A percentile compares a stretch with the other conserved stretches of the same genome.
Conservation (phyloP, 192 early-diverging fungal species). For the Coemansia sp. region DNA sequence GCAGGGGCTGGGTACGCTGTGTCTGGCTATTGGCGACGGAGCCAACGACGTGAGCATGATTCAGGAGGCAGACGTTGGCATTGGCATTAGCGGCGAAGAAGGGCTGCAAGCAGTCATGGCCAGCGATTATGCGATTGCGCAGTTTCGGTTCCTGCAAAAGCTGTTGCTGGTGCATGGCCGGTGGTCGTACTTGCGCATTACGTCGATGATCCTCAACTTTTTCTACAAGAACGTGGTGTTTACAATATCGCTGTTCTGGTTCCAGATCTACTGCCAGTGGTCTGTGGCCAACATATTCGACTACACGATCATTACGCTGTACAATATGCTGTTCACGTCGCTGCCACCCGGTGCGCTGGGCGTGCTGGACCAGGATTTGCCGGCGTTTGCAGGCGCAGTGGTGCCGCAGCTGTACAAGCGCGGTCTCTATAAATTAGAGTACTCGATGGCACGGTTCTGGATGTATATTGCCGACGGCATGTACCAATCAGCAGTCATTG, state of each 20-base stretch:
- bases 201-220: constrained; percentile 87
- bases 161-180: constrained; percentile 90
- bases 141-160: constrained; percentile 83
- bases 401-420: constrained; percentile 79
- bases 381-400: constrained; percentile 61
- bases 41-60: constrained; percentile 99
- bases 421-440: constrained; percentile 71
- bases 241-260: constrained; percentile 88
- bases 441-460: constrained; percentile 76
- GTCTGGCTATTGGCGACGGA: constrained; percentile 92
- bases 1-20: constrained; percentile 77
- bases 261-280: constrained; percentile 84
- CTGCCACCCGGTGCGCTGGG: constrained; percentile 60
- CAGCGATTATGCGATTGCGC: constrained; percentile 88
- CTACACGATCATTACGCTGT: constrained; percentile 83
- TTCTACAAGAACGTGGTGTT: constrained; percentile 96
- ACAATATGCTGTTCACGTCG: constrained; percentile 86
- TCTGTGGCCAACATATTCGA: constrained; percentile 81
- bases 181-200: constrained; percentile 84
- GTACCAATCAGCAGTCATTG: constrained; percentile 69
- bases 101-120: constrained; percentile 93
- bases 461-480: constrained; percentile 67
- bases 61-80: constrained; percentile 92
- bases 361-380: constrained; percentile 60
- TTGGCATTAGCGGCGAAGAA: constrained; percentile 94